Evolutionary conservation across 371 early-diverging fungal genomes (phyloP), one percentile per base, ranked within the genome.

Genomic region (Syncephalastrum sp.): DNA sequence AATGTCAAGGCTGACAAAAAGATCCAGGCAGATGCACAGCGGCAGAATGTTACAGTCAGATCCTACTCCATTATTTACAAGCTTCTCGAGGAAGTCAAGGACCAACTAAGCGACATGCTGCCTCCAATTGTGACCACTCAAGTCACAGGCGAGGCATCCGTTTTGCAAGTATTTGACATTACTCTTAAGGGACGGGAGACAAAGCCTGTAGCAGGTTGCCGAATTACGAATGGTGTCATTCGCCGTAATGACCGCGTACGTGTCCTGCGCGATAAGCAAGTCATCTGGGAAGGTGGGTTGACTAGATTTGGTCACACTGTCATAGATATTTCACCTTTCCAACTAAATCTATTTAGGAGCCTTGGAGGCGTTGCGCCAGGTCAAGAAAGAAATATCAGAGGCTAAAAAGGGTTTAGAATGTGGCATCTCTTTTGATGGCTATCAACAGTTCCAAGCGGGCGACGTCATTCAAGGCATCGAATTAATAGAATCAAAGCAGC

Each of bases 341-440:
- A 21, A 21, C 14, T 47, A n/a, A n/a, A n/a, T 56, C 14, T 29
- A 24, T 55, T 24, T 64, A 81, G 82, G 85, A 51, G 68, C 72
- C 38, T 54, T 91, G 55, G 74, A 75, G 53, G 75, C 86, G 24
- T 72, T 93, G 47, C 83, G 87, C 69, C 89, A 93, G 53, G 81
- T 90, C 59, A 97, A 96, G 72, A 91, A 93, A 49, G 94, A 95
- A 54, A 87, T 95, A 45, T 70, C 72, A 25, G 94, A 95, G 73
- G 93, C 88, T 23, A 81, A 85, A 54, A 94, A 94, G 71, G 96
- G 96, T 2, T 69, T 89, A 19, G 97, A 97, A 72, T 96, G 96
- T 63, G 96, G 96, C 33, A 89, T 96, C 72, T 83, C 86, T 42
- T 89, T 97, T 75, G 89, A 87, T 17, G 89, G 86, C 4, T 94